Percentiles rank a stretch among this genome's conserved stretches.
These are phyloP conservation scores for Aegilops longissima DNA, from an alignment of 176 grass and related monocot genomes.

Conservation along the genomic window DNA sequence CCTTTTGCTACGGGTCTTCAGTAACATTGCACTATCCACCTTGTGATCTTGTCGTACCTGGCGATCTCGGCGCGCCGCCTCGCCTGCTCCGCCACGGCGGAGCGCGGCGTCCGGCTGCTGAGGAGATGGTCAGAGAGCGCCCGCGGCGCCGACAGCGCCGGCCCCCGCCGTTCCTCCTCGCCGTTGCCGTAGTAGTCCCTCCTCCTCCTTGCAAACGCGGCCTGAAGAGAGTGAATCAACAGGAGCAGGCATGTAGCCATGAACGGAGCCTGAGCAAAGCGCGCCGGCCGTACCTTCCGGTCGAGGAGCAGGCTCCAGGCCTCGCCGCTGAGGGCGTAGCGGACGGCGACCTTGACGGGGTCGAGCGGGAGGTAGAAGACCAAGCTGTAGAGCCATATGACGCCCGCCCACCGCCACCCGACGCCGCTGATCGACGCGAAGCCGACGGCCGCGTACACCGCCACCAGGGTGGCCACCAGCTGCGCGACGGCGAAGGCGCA, in stretches of 20 bases:
- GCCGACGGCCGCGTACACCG: conserved; percentile 65
- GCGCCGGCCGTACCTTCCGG: conserved; percentile 38
- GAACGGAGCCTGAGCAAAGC: background rate
- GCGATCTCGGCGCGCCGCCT: conserved; percentile 70
- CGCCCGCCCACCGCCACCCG: conserved; percentile 78
- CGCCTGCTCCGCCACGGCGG: conserved; percentile 53
- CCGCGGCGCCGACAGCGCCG: conserved; percentile 11
- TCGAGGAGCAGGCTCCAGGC: conserved; percentile 73
- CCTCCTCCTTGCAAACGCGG: conserved; percentile 65
- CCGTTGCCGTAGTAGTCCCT: conserved; percentile 61
- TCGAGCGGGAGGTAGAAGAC: conserved; percentile 75
- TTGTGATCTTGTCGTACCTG: conserved; percentile 41
- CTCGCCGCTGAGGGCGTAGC: conserved; percentile 64
- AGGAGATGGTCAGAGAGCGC: conserved; percentile 40
- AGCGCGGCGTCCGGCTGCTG: conserved; percentile 40
- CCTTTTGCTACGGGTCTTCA: background rate
- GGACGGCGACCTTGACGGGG: conserved; percentile 62
- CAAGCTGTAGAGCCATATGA: conserved; percentile 81
- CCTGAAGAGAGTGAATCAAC: conserved; percentile 26
- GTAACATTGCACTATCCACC: background rate
- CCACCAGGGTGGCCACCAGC: conserved; percentile 76
- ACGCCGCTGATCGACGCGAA: conserved; percentile 74
- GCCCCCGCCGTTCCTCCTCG: conserved; percentile 49
- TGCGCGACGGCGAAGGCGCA: conserved; percentile 73
- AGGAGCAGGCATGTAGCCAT: background rate